Conservation (phyloP, 345 rosid species). For the Barbarea vulgaris region DNA sequence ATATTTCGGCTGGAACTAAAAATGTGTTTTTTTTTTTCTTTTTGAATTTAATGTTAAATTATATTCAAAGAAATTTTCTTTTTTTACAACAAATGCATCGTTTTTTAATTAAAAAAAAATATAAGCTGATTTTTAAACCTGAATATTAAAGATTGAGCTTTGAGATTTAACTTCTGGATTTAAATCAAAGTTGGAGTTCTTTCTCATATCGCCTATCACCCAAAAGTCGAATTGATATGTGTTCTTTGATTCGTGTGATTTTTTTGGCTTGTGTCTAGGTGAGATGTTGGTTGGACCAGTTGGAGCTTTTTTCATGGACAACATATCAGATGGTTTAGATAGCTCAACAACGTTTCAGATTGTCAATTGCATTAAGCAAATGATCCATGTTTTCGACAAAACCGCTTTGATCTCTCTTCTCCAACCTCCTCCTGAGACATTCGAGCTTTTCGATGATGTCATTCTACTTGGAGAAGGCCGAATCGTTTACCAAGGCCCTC, state of each 20-base stretch:
- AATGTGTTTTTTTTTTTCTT: no score
- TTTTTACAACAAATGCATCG: no score
- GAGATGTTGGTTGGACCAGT: slow-evolving; percentile 80
- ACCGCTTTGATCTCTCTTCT: slow-evolving; percentile 78
- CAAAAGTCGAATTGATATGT: no score
- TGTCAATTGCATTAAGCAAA: slow-evolving; percentile 61
- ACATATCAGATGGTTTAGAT: slow-evolving; percentile 80
- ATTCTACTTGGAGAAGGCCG: slow-evolving; percentile 69
- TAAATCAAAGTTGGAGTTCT: no score
- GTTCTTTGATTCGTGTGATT: no score
- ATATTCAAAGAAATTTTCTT: no score
- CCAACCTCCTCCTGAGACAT: slow-evolving; percentile 85
- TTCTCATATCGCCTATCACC: no score
- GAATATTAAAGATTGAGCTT: no score
- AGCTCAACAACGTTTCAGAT: slow-evolving; percentile 78
- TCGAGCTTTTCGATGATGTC: slow-evolving; percentile 71
- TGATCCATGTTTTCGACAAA: slow-evolving; percentile 53
- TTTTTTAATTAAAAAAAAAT: no score
- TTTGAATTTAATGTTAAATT: no score
- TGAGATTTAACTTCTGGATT: no score
- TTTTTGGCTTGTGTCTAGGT: slow-evolving; percentile 49
- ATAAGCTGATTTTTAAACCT: no score
- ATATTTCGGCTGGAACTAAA: neutral
- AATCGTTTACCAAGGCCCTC: slow-evolving; percentile 72
- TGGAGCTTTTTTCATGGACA: slow-evolving; percentile 73